A percentile compares a stretch with the other conserved stretches of the same genome.
Evolutionary conservation across 495 filamentous ascomycete genomes (phyloP).

Genomic region (Penicillium parvum): DNA sequence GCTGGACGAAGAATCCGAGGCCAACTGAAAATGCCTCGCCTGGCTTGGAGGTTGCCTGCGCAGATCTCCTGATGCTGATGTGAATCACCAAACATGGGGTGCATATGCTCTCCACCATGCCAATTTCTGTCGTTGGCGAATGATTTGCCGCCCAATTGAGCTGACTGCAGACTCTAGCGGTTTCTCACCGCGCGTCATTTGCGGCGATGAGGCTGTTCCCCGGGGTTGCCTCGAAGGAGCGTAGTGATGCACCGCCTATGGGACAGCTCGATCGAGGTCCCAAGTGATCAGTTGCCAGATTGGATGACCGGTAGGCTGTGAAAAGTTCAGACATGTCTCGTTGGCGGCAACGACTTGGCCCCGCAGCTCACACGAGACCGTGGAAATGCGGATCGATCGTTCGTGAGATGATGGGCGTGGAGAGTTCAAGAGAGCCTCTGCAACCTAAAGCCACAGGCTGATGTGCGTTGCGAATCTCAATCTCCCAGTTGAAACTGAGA

Average conservation of each 20-base stretch:
- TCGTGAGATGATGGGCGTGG: neutral
- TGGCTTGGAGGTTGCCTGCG: neutral
- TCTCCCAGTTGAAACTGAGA: neutral
- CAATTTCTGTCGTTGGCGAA: conserved; percentile 6
- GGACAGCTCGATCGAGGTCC: no score
- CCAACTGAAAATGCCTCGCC: neutral
- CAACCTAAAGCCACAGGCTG: conserved; percentile 2
- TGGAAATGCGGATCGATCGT: neutral
- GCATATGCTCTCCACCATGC: conserved; percentile 10
- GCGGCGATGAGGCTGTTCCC: conserved; percentile 8
- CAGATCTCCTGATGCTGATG: conserved; percentile 4
- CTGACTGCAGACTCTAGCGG: conserved; percentile 5
- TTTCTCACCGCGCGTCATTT: conserved; percentile 13
- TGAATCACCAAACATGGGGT: neutral
- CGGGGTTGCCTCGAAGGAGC: conserved; percentile 1
- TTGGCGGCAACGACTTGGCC: neutral
- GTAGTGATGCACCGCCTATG: no score
- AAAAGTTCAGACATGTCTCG: conserved; percentile 1
- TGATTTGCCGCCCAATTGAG: conserved; percentile 7
- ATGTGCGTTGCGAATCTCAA: conserved; percentile 8
- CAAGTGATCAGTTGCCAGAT: conserved; percentile 2
- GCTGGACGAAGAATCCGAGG: conserved; percentile 8
- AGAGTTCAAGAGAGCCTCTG: neutral
- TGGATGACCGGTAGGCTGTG: neutral
- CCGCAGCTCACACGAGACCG: neutral